Evolutionary conservation across 352 stramenopile genomes (phyloP).

Genomic region (Phytophthora lateralis): DNA sequence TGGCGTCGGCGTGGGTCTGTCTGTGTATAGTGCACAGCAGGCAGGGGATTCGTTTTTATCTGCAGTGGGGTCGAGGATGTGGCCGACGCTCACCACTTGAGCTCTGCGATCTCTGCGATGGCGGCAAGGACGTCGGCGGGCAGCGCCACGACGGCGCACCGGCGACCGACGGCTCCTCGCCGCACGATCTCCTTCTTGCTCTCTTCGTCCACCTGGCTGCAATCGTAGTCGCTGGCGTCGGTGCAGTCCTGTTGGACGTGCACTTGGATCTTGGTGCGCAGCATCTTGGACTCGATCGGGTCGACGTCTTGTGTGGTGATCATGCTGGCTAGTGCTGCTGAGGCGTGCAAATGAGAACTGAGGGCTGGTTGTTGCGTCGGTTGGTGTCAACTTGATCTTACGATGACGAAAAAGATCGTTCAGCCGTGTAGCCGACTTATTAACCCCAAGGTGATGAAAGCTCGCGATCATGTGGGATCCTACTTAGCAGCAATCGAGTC

Average conservation of each 20-base stretch:
- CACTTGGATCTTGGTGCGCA: conserved; percentile 21
- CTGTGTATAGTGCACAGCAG: background rate
- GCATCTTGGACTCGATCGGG: conserved; percentile 26
- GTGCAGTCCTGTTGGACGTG: background rate
- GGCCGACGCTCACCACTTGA: conserved; percentile 19
- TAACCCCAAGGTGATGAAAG: no score
- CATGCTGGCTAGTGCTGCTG: conserved; percentile 14
- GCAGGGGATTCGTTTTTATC: conserved; percentile 9
- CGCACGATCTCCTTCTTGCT: conserved; percentile 36
- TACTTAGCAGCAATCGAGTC: no score
- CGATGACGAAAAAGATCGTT: no score
- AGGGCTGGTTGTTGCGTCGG: background rate
- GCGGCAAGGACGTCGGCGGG: conserved; percentile 18
- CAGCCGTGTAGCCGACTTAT: no score
- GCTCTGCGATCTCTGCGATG: conserved; percentile 27
- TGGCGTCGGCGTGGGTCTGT: background rate
- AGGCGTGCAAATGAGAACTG: conserved; percentile 21
- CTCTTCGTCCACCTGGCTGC: conserved; percentile 19
- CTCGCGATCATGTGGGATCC: no score
- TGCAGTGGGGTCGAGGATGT: conserved; percentile 10
- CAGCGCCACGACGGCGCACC: conserved; percentile 35
- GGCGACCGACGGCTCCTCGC: conserved; percentile 43
- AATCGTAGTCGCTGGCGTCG: conserved; percentile 7
- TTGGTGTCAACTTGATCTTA: no score
- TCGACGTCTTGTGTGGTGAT: conserved; percentile 24